phyloP scores from a whole-genome alignment of 768 basidiomycete species.

The Mycena chlorophos region DNA sequence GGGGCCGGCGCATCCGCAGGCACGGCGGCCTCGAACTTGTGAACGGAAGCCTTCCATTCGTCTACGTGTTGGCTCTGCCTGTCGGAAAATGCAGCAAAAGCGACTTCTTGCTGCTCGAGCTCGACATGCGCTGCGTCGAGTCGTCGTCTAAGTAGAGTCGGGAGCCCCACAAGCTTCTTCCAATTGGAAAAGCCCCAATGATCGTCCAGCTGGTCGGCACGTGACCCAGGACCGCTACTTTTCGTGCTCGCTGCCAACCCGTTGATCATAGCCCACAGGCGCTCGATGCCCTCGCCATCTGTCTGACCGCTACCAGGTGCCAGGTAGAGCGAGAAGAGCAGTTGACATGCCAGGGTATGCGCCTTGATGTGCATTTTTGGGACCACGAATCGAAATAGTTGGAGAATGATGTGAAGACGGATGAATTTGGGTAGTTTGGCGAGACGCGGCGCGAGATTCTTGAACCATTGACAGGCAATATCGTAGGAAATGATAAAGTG shows the following conservation, averaged over 20 bases:
- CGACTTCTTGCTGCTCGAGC: neutral
- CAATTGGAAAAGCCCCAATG: constrained; percentile 32
- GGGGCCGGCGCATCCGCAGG: neutral
- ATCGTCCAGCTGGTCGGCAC: constrained; percentile 26
- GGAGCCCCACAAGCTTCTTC: constrained; percentile 25
- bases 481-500: constrained; percentile 13
- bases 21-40: constrained; percentile 8
- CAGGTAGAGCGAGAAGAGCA: constrained; percentile 25
- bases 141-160: neutral
- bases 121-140: constrained; percentile 3
- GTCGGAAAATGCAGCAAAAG: neutral
- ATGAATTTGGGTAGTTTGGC: neutral
- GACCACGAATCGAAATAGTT: constrained; percentile 11
- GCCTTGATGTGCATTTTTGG: constrained; percentile 8
- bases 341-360: constrained; percentile 6
- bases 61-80: neutral
- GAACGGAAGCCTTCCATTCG: constrained; percentile 3
- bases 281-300: constrained; percentile 37
- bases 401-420: neutral
- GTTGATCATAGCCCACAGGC: constrained; percentile 30
- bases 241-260: constrained; percentile 27
- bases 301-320: constrained; percentile 28
- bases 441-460: neutral
- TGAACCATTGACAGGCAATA: constrained; percentile 12
- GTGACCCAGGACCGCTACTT: constrained; percentile 36